Evolutionary conservation across 345 rosid genomes (phyloP).

Genomic region (Syzygium oleosum): DNA sequence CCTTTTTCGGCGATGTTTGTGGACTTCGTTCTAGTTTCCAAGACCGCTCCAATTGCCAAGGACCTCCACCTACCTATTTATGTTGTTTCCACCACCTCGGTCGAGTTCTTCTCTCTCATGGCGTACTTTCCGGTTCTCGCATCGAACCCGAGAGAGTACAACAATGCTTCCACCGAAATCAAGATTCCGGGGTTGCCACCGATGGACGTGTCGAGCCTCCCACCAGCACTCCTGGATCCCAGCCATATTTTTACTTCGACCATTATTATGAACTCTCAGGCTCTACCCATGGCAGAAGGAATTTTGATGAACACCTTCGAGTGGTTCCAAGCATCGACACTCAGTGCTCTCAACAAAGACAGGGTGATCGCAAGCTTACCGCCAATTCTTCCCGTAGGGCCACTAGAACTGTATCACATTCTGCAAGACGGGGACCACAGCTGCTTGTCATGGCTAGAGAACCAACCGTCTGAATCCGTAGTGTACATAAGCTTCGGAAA

Average conservation of each 20-base stretch:
- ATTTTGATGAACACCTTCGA: constrained; percentile 30
- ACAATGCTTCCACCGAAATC: neutral
- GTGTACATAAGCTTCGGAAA: constrained; percentile 42
- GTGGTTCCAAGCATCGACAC: constrained; percentile 15
- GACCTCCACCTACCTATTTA: constrained; percentile 17
- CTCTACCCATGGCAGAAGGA: constrained; percentile 8
- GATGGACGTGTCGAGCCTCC: constrained; percentile 19
- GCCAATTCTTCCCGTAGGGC: constrained; percentile 19
- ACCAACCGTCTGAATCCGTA: constrained; percentile 23
- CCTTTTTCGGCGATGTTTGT: constrained; percentile 17
- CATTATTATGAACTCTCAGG: neutral
- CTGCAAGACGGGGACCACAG: neutral
- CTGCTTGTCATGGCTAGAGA: constrained; percentile 22
- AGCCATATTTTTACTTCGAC: constrained; percentile 1
- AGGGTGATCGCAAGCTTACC: constrained; percentile 10
- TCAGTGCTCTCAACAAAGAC: constrained; percentile 6
- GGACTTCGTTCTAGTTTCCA: constrained; percentile 13
- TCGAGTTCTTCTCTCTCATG: constrained; percentile 12
- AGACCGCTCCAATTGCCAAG: constrained; percentile 5
- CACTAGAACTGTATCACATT: constrained; percentile 13
- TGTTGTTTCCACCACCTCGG: constrained; percentile 16
- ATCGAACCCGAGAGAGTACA: neutral
- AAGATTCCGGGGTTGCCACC: constrained; percentile 22
- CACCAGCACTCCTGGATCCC: constrained; percentile 11
- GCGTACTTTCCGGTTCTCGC: neutral